These are phyloP conservation scores for Curvularia sp. DNA, from an alignment of 2,329 filamentous ascomycete species.

Conservation along the genomic window DNA sequence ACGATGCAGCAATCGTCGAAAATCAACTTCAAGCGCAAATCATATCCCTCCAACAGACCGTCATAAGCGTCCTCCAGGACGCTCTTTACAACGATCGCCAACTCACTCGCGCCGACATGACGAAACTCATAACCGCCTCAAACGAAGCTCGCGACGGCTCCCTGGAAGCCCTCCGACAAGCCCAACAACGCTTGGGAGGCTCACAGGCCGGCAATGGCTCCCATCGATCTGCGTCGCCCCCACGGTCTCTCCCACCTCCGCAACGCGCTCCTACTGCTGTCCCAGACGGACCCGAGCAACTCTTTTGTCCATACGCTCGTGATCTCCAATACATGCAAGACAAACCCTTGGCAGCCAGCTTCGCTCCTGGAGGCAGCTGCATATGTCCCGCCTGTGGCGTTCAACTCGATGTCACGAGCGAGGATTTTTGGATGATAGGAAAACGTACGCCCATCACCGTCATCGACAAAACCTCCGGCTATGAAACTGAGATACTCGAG, in stretches of 20 bases:
- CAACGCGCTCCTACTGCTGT: constrained; percentile 38
- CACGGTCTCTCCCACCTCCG: constrained; percentile 31
- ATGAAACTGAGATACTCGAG: constrained; percentile 45
- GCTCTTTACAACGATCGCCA: constrained; percentile 53
- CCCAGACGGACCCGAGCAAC: constrained; percentile 26
- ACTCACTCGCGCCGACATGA: constrained; percentile 50
- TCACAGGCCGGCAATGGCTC: constrained; percentile 13
- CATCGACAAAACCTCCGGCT: constrained; percentile 28
- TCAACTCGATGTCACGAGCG: constrained; percentile 36
- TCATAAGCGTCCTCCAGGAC: constrained; percentile 55
- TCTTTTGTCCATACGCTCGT: constrained; percentile 48
- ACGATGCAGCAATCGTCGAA: constrained; percentile 48
- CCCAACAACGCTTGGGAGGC: constrained; percentile 44
- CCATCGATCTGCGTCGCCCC: constrained; percentile 27
- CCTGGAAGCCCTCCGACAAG: constrained; percentile 48
- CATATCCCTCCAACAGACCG: constrained; percentile 54
- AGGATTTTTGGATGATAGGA: constrained; percentile 51
- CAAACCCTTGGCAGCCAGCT: constrained; percentile 42
- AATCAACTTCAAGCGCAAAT: constrained; percentile 55
- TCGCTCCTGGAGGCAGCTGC: constrained; percentile 43
- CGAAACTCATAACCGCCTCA: constrained; percentile 52
- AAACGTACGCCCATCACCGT: constrained; percentile 43
- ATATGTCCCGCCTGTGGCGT: constrained; percentile 43
- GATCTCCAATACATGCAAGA: constrained; percentile 43
- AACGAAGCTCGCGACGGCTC: constrained; percentile 53